These are phyloP conservation scores for Emericellopsis cladophorae DNA, from an alignment of 2,329 filamentous ascomycete species.

Conservation along the genomic window DNA sequence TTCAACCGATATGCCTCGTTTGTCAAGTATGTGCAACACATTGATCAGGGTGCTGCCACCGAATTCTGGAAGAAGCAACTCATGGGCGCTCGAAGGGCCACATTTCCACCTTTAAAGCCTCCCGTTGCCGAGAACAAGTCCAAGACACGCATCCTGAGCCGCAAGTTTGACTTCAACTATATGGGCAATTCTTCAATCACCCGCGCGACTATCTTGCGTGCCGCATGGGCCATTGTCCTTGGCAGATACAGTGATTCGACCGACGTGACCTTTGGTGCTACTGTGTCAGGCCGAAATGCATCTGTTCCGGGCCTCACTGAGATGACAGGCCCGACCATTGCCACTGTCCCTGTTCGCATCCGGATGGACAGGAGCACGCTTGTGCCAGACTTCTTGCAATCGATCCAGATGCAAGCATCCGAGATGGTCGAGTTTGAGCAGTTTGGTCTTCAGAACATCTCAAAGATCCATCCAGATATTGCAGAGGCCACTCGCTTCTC, in stretches of 20 bases:
- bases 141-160: not conserved
- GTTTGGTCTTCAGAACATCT: constrained; percentile 8
- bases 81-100: constrained; percentile 1
- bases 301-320: not conserved
- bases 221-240: constrained; percentile 15
- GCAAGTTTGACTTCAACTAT: not conserved
- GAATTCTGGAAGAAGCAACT: constrained; percentile 5
- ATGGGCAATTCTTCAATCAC: constrained; percentile 2
- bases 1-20: constrained; percentile 1
- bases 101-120: constrained; percentile 1
- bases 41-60: constrained; percentile 1
- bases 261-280: constrained; percentile 11
- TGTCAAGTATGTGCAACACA: constrained; percentile 2
- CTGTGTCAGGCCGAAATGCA: constrained; percentile 10
- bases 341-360: constrained; percentile 6
- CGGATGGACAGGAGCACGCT: constrained; percentile 1
- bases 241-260: constrained; percentile 6
- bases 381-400: constrained; percentile 4
- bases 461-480: constrained; percentile 3
- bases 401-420: constrained; percentile 3
- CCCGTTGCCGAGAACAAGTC: not conserved
- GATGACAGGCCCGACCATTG: constrained; percentile 7
- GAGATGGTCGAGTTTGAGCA: constrained; percentile 7
- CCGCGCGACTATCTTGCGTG: constrained; percentile 9
- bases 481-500: constrained; percentile 6